Conservation (phyloP, 75 land plant species). For the Sequoia sempervirens region DNA sequence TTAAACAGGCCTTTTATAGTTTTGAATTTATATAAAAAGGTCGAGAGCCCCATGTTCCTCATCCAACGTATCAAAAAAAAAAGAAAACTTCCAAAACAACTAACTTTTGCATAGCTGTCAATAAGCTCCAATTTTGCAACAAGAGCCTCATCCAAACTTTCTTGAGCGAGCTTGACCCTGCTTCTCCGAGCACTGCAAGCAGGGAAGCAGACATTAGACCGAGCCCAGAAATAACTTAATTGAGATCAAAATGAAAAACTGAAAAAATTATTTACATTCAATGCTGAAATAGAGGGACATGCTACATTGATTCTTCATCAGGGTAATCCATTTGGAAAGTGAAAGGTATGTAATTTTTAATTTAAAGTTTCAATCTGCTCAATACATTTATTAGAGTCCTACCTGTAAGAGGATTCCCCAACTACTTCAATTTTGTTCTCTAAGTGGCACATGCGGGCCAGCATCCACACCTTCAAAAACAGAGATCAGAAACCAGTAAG, state of each 20-base stretch:
- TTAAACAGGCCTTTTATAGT: too few species aligned
- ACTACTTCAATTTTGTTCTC: conserved; percentile 95
- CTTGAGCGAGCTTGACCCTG: conserved; percentile 67
- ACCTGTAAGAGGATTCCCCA: conserved; percentile 91
- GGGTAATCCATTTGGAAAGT: neutral
- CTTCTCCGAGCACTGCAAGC: conserved; percentile 64
- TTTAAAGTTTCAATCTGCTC: neutral
- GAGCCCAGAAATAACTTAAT: neutral
- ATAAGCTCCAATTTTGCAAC: conserved; percentile 70
- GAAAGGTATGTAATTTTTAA: neutral
- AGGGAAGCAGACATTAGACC: neutral
- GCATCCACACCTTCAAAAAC: conserved; percentile 69
- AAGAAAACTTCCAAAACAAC: conserved; percentile 14
- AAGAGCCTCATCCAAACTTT: conserved; percentile 77
- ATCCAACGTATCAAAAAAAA: neutral
- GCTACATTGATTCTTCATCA: neutral
- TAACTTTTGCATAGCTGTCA: conserved; percentile 83
- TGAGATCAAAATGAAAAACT: neutral
- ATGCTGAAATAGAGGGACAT: neutral
- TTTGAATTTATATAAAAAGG: too few species aligned
- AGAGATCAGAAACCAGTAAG: neutral
- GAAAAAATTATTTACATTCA: neutral
- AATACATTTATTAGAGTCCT: neutral
- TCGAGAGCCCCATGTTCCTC: too few species aligned
- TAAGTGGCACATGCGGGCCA: conserved; percentile 94